phyloP scores from a whole-genome alignment of 2,329 filamentous ascomycete genomes.

The Sporothrix globosa region DNA sequence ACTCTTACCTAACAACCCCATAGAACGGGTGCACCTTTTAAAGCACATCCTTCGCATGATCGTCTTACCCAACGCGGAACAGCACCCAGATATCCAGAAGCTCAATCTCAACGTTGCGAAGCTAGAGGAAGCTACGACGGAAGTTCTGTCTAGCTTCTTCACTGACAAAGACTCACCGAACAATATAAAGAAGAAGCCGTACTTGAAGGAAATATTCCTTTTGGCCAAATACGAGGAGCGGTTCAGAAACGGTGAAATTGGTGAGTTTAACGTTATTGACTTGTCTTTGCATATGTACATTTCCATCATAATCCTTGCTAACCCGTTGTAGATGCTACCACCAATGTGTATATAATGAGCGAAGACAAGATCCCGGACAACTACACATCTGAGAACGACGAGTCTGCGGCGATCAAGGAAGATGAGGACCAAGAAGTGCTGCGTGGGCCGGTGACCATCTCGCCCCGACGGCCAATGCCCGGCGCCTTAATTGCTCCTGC shows the following conservation, averaged over 20 bases:
- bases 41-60: conserved; percentile 64
- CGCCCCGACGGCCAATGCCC: conserved; percentile 38
- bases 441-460: conserved; percentile 44
- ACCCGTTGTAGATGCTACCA: conserved; percentile 49
- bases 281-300: neutral
- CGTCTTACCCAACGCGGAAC: conserved; percentile 53
- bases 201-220: conserved; percentile 64
- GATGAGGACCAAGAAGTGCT: conserved; percentile 47
- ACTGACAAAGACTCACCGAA: conserved; percentile 57
- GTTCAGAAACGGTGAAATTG: conserved; percentile 60
- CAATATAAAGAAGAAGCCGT: conserved; percentile 59
- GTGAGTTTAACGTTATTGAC: conserved; percentile 44
- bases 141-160: conserved; percentile 63
- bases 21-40: conserved; percentile 63
- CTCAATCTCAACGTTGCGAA: conserved; percentile 58
- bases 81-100: conserved; percentile 58
- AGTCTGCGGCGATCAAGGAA: conserved; percentile 44
- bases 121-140: conserved; percentile 61
- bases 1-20: conserved; percentile 29
- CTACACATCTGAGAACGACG: conserved; percentile 54
- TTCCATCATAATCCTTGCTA: neutral
- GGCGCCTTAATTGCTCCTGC: conserved; percentile 44
- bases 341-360: conserved; percentile 55
- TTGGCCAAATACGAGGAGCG: conserved; percentile 61
- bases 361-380: conserved; percentile 56